Conservation (phyloP, 768 basidiomycete species). For the Panellus pusillus region DNA sequence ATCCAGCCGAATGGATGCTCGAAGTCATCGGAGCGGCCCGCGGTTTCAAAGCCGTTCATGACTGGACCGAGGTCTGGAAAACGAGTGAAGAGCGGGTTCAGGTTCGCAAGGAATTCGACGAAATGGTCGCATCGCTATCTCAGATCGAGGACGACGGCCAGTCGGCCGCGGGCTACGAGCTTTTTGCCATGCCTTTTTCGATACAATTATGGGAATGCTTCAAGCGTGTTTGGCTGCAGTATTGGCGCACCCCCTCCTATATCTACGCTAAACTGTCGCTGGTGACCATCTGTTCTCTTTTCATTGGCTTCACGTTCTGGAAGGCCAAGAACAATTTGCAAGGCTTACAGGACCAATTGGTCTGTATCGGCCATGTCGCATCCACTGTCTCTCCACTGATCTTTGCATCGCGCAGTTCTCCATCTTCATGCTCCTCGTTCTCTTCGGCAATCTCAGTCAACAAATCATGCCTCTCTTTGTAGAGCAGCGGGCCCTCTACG, state of each 20-base stretch:
- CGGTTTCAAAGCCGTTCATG: slow-evolving; percentile 32
- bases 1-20: slow-evolving; percentile 56
- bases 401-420: slow-evolving; percentile 20
- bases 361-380: background rate
- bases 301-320: slow-evolving; percentile 34
- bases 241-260: slow-evolving; percentile 29
- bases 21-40: slow-evolving; percentile 47
- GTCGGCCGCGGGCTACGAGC: slow-evolving; percentile 17
- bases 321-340: slow-evolving; percentile 27
- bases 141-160: slow-evolving; percentile 13
- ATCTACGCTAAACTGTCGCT: slow-evolving; percentile 24
- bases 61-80: slow-evolving; percentile 46
- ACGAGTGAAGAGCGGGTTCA: slow-evolving; percentile 36
- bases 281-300: slow-evolving; percentile 16
- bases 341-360: slow-evolving; percentile 30
- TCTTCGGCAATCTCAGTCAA: slow-evolving; percentile 33
- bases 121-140: slow-evolving; percentile 20
- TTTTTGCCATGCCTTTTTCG: slow-evolving; percentile 26
- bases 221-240: slow-evolving; percentile 29
- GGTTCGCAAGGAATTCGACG: slow-evolving; percentile 37
- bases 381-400: background rate
- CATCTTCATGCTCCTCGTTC: slow-evolving; percentile 28
- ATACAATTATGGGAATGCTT: slow-evolving; percentile 25
- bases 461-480: slow-evolving; percentile 40
- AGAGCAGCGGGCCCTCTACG: slow-evolving; percentile 32